A percentile compares a stretch with the other conserved stretches of the same genome.
These are phyloP conservation scores for Zygoascus bituminiphila DNA, from an alignment of 805 yeast genomes.

Conservation along the genomic window DNA sequence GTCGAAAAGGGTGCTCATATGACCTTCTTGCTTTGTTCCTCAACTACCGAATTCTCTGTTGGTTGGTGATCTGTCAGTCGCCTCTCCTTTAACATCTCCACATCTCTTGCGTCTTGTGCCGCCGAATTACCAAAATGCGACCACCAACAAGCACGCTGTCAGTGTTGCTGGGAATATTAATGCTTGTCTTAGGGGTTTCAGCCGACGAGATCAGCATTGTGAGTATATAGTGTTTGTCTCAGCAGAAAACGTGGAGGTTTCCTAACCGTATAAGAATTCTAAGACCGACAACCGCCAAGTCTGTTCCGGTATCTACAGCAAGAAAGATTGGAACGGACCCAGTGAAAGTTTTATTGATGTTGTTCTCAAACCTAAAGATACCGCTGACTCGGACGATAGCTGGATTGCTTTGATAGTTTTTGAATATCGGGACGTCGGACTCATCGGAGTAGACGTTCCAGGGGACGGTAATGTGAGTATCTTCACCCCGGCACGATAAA, in stretches of 20 bases:
- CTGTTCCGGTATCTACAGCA: conserved; percentile 87
- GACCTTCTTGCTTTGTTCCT: too few species aligned
- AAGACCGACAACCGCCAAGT: conserved; percentile 49
- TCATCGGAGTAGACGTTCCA: conserved; percentile 48
- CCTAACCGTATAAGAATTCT: conserved; percentile 30
- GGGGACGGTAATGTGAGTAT: conserved; percentile 29
- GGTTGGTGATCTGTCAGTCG: too few species aligned
- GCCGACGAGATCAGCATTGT: conserved; percentile 19
- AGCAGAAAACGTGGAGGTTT: not conserved
- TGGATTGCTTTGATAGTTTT: conserved; percentile 63
- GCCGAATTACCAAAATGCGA: not conserved
- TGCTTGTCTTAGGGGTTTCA: conserved; percentile 5
- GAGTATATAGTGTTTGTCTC: conserved; percentile 11
- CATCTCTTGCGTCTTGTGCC: too few species aligned
- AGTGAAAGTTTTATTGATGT: conserved; percentile 53
- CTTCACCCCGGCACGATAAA: not conserved
- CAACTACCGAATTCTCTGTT: too few species aligned
- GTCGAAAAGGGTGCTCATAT: too few species aligned
- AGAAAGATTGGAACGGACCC: conserved; percentile 77
- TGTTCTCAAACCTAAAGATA: conserved; percentile 16
- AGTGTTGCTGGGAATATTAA: not conserved
- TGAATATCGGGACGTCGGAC: conserved; percentile 70
- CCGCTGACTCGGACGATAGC: conserved; percentile 28
- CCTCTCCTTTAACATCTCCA: too few species aligned
- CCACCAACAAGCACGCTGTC: not conserved